These are phyloP conservation scores for Meira miltonrushii DNA, from an alignment of 1,284 basidiomycete genomes.

Conservation along the genomic window DNA sequence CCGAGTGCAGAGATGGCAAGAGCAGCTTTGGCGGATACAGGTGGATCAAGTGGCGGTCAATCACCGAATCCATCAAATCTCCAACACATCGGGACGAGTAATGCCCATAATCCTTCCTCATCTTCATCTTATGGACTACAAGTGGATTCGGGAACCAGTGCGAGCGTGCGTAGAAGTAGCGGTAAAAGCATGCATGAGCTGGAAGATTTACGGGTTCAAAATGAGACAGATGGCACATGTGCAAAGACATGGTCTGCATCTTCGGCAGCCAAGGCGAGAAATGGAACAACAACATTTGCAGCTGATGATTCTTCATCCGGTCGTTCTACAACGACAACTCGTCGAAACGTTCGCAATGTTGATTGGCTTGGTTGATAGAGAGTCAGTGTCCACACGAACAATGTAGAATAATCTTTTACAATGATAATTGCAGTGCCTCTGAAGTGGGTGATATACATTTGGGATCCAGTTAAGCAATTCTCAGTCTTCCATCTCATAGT, in stretches of 20 bases:
- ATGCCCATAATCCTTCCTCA: neutral
- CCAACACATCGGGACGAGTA: neutral
- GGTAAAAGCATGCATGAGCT: slow-evolving; percentile 8
- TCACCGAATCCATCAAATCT: neutral
- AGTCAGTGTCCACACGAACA: neutral
- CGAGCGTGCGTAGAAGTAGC: neutral
- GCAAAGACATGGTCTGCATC: neutral
- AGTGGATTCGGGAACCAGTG: neutral
- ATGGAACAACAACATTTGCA: neutral
- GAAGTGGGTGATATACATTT: neutral
- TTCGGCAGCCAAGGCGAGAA: neutral
- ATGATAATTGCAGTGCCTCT: neutral
- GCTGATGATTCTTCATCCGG: neutral
- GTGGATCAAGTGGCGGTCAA: neutral
- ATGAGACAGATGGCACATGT: neutral
- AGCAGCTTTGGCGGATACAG: neutral
- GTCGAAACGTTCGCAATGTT: slow-evolving; percentile 7
- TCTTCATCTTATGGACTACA: no score
- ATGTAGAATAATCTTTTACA: neutral
- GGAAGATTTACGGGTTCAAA: slow-evolving; percentile 2
- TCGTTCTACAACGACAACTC: neutral
- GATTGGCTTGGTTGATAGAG: slow-evolving; percentile 8
- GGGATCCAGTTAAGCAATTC: neutral
- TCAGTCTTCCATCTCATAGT: neutral
- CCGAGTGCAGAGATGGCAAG: slow-evolving; percentile 10